Conservation (phyloP, 176 grass and related monocot genomes). For the Phragmites australis region DNA sequence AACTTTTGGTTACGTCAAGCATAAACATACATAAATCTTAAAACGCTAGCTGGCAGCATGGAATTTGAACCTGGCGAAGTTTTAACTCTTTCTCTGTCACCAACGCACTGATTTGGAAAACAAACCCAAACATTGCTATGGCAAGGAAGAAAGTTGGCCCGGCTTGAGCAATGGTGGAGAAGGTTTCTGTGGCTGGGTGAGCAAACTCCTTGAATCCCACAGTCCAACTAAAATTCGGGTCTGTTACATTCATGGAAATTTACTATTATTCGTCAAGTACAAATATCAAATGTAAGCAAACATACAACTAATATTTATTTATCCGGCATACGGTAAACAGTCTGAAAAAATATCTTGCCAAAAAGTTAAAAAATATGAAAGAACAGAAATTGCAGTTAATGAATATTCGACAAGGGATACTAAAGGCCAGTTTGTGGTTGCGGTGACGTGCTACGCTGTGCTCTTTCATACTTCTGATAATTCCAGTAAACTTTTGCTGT, state of each 20-base stretch:
- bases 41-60: neutral
- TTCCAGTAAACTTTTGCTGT: no score
- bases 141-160: constrained; percentile 96
- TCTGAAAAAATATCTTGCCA: neutral
- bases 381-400: neutral
- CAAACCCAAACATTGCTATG: constrained; percentile 98
- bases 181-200: constrained; percentile 90
- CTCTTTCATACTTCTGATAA: no score
- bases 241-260: constrained; percentile 48
- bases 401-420: neutral
- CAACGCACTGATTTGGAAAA: constrained; percentile 93
- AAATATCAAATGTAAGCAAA: constrained; percentile 22
- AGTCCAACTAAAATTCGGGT: constrained; percentile 84
- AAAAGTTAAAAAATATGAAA: neutral
- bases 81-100: constrained; percentile 96
- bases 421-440: no score
- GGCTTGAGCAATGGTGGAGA: constrained; percentile 75
- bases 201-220: constrained; percentile 96
- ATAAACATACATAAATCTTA: constrained; percentile 13
- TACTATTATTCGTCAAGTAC: neutral
- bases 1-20: constrained; percentile 15
- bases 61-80: constrained; percentile 71
- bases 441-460: no score
- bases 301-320: constrained; percentile 23
- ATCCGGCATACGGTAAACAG: neutral